Evolutionary conservation across 331 rosid species (phyloP).

Genomic region (Rhamnella rubrinervis): DNA sequence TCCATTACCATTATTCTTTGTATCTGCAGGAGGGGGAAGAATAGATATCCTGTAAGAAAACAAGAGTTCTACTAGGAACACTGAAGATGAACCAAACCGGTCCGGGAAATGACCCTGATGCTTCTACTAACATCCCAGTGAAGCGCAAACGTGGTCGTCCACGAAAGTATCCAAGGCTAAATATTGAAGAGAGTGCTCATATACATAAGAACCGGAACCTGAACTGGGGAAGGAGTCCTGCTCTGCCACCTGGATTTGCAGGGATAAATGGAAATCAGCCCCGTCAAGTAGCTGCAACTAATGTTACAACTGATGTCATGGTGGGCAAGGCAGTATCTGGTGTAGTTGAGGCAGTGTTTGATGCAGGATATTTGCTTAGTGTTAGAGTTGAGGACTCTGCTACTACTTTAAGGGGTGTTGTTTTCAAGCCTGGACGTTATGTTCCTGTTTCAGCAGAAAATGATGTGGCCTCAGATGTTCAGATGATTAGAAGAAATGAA

Average conservation of each 20-base stretch:
- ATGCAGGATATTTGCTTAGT: constrained; percentile 86
- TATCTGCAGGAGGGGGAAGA: constrained; percentile 22
- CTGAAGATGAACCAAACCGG: constrained; percentile 54
- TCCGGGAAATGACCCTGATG: constrained; percentile 50
- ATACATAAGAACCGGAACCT: constrained; percentile 30
- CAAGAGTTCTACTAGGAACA: constrained; percentile 16
- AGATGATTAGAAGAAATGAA: constrained; percentile 68
- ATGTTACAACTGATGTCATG: constrained; percentile 39
- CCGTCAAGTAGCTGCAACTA: constrained; percentile 44
- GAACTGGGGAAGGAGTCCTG: constrained; percentile 34
- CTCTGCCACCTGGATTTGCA: constrained; percentile 53
- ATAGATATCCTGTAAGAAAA: neutral
- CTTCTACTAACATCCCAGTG: constrained; percentile 55
- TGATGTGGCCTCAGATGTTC: constrained; percentile 84
- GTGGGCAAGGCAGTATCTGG: constrained; percentile 81
- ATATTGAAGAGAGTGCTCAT: constrained; percentile 40
- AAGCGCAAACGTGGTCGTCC: constrained; percentile 99
- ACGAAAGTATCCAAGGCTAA: constrained; percentile 68
- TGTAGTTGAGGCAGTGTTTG: constrained; percentile 85
- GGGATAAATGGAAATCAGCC: constrained; percentile 50
- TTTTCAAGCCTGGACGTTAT: constrained; percentile 79
- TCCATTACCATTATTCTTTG: neutral
- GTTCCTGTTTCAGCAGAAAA: constrained; percentile 70
- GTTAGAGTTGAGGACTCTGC: constrained; percentile 73
- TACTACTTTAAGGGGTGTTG: constrained; percentile 74